Conservation (phyloP, 257 asterid genomes). For the Echium plantagineum region DNA sequence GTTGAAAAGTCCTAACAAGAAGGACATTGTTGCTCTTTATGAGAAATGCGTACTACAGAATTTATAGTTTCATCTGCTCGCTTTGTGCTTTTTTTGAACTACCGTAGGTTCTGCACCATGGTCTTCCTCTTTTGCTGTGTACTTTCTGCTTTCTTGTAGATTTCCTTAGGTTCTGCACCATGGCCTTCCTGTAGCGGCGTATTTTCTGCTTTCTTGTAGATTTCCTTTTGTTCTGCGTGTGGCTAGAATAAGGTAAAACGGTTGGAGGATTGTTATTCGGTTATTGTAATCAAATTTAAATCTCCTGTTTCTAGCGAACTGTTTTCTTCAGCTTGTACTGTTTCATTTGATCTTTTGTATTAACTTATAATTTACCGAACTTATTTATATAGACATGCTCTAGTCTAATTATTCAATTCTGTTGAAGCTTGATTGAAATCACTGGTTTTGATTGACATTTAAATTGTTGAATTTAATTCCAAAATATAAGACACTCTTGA, state of each 20-base stretch:
- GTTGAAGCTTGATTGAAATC: no score
- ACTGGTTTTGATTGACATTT: no score
- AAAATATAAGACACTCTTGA: no score
- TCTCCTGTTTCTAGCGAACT: neutral
- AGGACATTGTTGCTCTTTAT: conserved; percentile 62
- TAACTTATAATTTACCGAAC: no score
- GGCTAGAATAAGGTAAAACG: neutral
- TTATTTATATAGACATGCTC: no score
- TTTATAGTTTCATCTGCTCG: conserved; percentile 13
- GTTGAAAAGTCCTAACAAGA: conserved; percentile 54
- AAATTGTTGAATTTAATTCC: no score
- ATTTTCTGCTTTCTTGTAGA: neutral
- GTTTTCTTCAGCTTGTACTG: neutral
- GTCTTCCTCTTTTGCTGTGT: neutral
- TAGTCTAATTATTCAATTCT: no score
- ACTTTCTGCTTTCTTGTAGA: neutral
- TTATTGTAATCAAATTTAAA: no score
- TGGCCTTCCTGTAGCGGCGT: neutral
- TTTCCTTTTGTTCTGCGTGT: neutral
- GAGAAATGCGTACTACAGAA: conserved; percentile 51
- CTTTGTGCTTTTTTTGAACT: neutral
- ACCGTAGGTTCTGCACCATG: neutral
- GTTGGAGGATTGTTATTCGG: neutral
- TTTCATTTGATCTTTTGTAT: neutral
- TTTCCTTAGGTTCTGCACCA: neutral